Conservation (phyloP, 768 basidiomycete genomes). For the Hypholoma sublateritium region DNA sequence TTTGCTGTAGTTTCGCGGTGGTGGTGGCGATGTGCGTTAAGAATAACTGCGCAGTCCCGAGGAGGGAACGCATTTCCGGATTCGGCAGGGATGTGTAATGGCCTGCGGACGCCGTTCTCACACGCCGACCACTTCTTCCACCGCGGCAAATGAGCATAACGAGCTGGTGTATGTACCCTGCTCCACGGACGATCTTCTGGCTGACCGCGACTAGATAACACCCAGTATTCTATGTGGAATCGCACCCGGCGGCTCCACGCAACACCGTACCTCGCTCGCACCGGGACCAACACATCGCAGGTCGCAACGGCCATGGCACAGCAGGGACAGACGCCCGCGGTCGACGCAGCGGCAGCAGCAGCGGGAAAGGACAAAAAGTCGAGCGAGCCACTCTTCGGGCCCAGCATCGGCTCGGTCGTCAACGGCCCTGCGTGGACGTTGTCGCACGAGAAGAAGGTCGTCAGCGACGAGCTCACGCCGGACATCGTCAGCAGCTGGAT, state of each 20-base stretch:
- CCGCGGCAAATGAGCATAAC: conserved; percentile 29
- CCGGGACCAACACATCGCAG: conserved; percentile 47
- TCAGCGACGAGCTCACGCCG: conserved; percentile 73
- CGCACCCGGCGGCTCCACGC: conserved; percentile 52
- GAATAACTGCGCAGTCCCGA: conserved; percentile 8
- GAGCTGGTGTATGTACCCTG: conserved; percentile 35
- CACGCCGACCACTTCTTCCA: conserved; percentile 1
- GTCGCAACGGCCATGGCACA: conserved; percentile 51
- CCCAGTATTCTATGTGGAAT: conserved; percentile 58
- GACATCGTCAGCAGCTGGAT: conserved; percentile 85
- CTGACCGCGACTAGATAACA: conserved; percentile 31
- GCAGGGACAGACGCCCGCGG: conserved; percentile 18
- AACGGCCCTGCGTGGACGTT: conserved; percentile 73
- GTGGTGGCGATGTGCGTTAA: conserved; percentile 3
- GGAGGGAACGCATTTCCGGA: conserved; percentile 25
- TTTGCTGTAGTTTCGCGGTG: neutral
- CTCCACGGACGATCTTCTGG: neutral
- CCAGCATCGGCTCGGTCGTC: conserved; percentile 79
- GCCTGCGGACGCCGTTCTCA: conserved; percentile 3
- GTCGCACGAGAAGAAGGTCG: conserved; percentile 57
- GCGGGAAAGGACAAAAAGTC: conserved; percentile 24
- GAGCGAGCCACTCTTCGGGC: conserved; percentile 86
- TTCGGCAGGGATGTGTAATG: conserved; percentile 10
- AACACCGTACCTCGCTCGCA: conserved; percentile 51
- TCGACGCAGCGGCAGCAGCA: too few relatives aligned